phyloP scores from a whole-genome alignment of 2,329 filamentous ascomycete genomes.

The Rhinocladiella mackenziei region DNA sequence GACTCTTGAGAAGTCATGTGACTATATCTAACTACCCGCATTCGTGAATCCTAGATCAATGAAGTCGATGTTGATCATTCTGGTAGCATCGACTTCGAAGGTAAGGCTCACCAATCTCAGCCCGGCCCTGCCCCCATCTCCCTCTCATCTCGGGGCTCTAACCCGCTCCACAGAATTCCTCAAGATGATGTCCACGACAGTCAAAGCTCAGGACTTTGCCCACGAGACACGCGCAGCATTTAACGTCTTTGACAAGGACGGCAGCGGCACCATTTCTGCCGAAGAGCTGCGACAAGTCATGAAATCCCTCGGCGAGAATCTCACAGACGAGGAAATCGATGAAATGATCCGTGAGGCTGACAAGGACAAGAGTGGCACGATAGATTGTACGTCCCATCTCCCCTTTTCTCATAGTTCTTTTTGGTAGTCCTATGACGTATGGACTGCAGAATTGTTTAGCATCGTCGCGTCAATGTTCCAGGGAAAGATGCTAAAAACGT shows the following conservation, averaged over 20 bases:
- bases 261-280: conserved; percentile 61
- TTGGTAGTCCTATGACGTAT: background rate
- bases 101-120: conserved; percentile 35
- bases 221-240: conserved; percentile 63
- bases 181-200: conserved; percentile 62
- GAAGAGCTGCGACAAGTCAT: conserved; percentile 61
- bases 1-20: too few relatives aligned
- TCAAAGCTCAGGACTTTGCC: conserved; percentile 59
- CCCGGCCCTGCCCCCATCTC: too few relatives aligned
- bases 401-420: background rate
- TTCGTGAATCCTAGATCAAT: conserved; percentile 45
- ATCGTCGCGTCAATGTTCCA: background rate
- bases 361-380: conserved; percentile 60
- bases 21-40: background rate
- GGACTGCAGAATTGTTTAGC: background rate
- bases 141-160: background rate
- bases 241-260: conserved; percentile 62
- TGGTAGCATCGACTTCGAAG: conserved; percentile 62
- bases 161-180: conserved; percentile 53
- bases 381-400: conserved; percentile 53
- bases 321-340: conserved; percentile 61
- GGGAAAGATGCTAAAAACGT: background rate
- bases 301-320: conserved; percentile 61
- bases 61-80: conserved; percentile 63
- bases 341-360: conserved; percentile 65